Percentiles rank a stretch among this genome's conserved stretches.
These are phyloP conservation scores for Labyrinthula sp. DNA, from an alignment of 352 stramenopile genomes.

Conservation along the genomic window DNA sequence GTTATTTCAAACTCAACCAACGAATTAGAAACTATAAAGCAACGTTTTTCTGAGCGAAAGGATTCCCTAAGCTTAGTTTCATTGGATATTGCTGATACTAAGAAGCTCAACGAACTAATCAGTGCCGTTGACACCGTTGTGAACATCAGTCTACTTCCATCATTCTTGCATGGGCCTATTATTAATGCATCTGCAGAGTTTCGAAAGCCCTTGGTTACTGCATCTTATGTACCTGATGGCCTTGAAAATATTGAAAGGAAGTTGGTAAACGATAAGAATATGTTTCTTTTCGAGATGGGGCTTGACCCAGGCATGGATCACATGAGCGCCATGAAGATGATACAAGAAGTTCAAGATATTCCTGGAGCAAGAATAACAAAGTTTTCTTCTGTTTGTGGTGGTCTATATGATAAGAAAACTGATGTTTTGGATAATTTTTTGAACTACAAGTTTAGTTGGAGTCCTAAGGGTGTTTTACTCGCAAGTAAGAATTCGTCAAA, in stretches of 20 bases:
- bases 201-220: constrained; percentile 65
- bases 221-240: constrained; percentile 76
- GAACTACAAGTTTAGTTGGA: constrained; percentile 92
- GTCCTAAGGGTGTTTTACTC: constrained; percentile 69
- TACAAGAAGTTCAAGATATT: constrained; percentile 69
- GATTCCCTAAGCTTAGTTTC: too few species aligned
- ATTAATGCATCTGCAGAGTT: constrained; percentile 61
- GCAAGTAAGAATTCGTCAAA: constrained; percentile 64
- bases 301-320: constrained; percentile 86
- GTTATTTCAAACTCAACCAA: too few species aligned
- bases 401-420: constrained; percentile 67
- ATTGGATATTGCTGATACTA: too few species aligned
- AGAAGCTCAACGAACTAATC: constrained; percentile 28
- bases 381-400: constrained; percentile 79
- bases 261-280: constrained; percentile 50
- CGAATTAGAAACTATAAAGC: too few species aligned
- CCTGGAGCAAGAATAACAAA: constrained; percentile 54
- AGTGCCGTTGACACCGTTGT: constrained; percentile 62
- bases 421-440: constrained; percentile 80
- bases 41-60: too few species aligned
- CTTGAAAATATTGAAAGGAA: constrained; percentile 58
- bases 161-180: constrained; percentile 68
- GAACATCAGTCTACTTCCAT: constrained; percentile 71
- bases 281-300: constrained; percentile 78
- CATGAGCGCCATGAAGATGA: constrained; percentile 86